Base-by-base conservation (phyloP, 2,329 filamentous ascomycete genomes). In the Scedosporium boydii region DNA sequence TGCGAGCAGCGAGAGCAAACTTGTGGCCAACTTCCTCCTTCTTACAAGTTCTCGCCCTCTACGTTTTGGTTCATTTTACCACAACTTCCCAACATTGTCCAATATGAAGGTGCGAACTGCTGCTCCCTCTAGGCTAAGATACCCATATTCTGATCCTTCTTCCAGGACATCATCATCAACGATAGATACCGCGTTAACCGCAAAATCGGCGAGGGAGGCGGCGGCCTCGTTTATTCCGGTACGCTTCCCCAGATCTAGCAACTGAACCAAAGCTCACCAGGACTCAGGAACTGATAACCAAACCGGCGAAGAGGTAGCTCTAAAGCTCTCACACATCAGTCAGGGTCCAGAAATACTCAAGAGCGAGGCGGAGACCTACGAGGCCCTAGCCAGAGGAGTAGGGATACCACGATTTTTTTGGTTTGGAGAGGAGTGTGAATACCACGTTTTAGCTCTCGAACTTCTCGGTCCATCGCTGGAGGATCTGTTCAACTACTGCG, bases 381-480 rank as follows among this genome's bases (percentile, higher is more conserved):
- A 62, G 27, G 38, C 58, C 6, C 66, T 70, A 16, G 18, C 61
- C 7, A 58, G 64, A 14, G 63, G 60, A 2, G 48, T 65, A 18
- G 67, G 68, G 29, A 69, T 70, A 41, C 68, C 69, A 2, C 60
- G 51, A 58, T 61, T 71, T 29, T 63, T 59, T 34, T 69, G 67
- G 64, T 67, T 62, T 58, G 69, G 68, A n/a, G 58, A 55, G 1
- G 65, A 69, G 55, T 48, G 63, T 38, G 63, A 66, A 7, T 70
- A 68, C 63, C 58, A 67, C 46, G 67, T 63, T 23, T 51, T 72
- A 9, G 62, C 70, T 42, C 62, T 63, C 42, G 68, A 71, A 14
- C 60, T 69, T 53, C 67, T 72, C 63, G 87, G 87, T 63, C 87
- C 87, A 58, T 86, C 83, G 66, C 79, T 90, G 71, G 86, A 89